These are phyloP conservation scores for Penstemon eatonii DNA, from an alignment of 257 asterid species.

Conservation along the genomic window DNA sequence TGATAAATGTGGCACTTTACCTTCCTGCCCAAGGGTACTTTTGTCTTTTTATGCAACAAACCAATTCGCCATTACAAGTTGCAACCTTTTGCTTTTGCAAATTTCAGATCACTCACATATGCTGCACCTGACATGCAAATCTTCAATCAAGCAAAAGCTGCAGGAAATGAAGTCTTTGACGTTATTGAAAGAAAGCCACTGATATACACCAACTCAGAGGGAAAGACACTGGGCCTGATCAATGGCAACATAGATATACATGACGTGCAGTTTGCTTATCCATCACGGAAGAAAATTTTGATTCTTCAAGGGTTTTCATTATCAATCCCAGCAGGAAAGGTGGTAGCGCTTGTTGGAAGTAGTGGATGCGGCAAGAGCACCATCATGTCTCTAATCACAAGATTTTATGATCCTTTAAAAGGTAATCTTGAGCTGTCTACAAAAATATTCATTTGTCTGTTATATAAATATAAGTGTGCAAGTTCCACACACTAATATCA, in stretches of 20 bases:
- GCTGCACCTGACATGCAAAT: slow-evolving; percentile 90
- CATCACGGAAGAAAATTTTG: slow-evolving; percentile 56
- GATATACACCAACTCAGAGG: slow-evolving; percentile 44
- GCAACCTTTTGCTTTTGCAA: slow-evolving; percentile 9
- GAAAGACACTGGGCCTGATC: slow-evolving; percentile 44
- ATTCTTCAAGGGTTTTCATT: slow-evolving; percentile 73
- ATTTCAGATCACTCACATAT: slow-evolving; percentile 75
- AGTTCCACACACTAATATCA: slow-evolving; percentile 14
- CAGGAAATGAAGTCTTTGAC: slow-evolving; percentile 73
- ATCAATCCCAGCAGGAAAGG: slow-evolving; percentile 80
- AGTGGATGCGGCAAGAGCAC: slow-evolving; percentile 93
- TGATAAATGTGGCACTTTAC: too few relatives aligned
- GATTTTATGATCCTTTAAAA: slow-evolving; percentile 69
- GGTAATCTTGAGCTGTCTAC: slow-evolving; percentile 40
- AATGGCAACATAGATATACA: slow-evolving; percentile 55
- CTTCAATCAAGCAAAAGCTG: slow-evolving; percentile 89
- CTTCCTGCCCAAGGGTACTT: too few relatives aligned
- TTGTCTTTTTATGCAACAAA: too few relatives aligned
- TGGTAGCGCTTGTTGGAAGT: slow-evolving; percentile 69
- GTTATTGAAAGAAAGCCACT: slow-evolving; percentile 65
- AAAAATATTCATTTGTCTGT: neutral
- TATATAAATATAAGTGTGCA: slow-evolving; percentile 10
- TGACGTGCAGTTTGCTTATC: slow-evolving; percentile 68
- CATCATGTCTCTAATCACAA: slow-evolving; percentile 62
- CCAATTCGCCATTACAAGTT: neutral